Base-by-base conservation (phyloP, 2,329 filamentous ascomycete species). In the Hymenoscyphus repandus region DNA sequence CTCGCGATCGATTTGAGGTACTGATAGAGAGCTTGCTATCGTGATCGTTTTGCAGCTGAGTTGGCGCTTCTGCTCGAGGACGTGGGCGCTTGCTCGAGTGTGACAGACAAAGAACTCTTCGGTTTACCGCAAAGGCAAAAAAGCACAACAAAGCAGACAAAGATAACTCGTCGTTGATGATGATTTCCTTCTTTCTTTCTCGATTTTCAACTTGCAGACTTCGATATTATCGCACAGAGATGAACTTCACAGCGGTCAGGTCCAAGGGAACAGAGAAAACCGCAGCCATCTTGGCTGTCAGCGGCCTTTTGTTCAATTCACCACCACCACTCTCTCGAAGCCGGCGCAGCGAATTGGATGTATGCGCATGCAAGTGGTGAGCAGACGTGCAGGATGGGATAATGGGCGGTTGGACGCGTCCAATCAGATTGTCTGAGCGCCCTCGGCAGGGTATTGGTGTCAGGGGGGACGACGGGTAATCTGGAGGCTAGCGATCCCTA, bases 251-350 rank as follows among this genome's bases (percentile, higher is more conserved):
- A 17, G 12, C 27, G 39, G 36, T 17, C 15, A 22, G 22, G 13
- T 27, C 12, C 32, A 39, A n/a, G 31, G 20, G 15, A 18, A 44
- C 11, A 20, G 18, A 51, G 44, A 31, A n/a, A 40, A 32, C 3
- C 48, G 50, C 45, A 48, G 34, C 51, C 46, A 45, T 47, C 42
- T 42, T 49, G 46, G 51, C 40, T 38, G 46, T 31, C 45, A 49
- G 41, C 51, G 36, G 22, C 43, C 40, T 53, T 50, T 43, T 49
- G 46, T 42, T 47, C 46, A 12, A 31, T 13, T 20, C 45, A 22
- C n/a, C 48, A 38, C 42, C n/a, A 17, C 7, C 10, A 10, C 10
- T 11, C 15, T 45, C 12, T 17, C 13, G 15, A 20, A 17, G 36
- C 34, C 18, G 22, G 34, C 34, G n/a, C 22, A 30, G 45, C 15